Percentiles rank a stretch among this genome's conserved stretches.
Evolutionary conservation across 148 eudicot species (phyloP).

Genomic region (Gaultheria prostrata): DNA sequence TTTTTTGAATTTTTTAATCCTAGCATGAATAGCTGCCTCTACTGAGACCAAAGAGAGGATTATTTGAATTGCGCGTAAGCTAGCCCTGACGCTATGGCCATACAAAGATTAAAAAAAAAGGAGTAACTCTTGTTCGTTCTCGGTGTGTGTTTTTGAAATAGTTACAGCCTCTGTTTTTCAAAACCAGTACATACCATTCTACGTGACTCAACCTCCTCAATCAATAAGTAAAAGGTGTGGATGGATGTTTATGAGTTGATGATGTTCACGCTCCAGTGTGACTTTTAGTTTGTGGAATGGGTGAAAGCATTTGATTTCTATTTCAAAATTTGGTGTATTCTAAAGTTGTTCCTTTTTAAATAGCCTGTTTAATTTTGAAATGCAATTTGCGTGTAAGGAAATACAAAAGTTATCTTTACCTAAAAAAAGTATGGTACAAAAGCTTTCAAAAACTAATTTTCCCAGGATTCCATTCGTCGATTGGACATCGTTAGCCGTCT

Average conservation of each 20-base stretch:
- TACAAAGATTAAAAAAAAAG: too few relatives aligned
- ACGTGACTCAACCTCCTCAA: constrained; percentile 33
- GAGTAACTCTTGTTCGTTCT: too few relatives aligned
- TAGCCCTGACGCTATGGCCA: too few relatives aligned
- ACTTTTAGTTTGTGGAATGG: background rate
- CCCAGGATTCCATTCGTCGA: background rate
- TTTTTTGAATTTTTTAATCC: background rate
- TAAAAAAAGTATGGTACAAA: too few relatives aligned
- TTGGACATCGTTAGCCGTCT: background rate
- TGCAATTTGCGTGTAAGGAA: too few relatives aligned
- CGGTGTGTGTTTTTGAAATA: too few relatives aligned
- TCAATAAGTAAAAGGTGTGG: background rate
- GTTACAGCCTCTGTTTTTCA: background rate
- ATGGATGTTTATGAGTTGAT: background rate
- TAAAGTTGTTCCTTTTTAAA: background rate
- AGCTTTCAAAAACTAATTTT: too few relatives aligned
- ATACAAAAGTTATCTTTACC: background rate
- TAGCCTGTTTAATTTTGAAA: background rate
- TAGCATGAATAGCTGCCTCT: too few relatives aligned
- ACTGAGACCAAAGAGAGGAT: too few relatives aligned
- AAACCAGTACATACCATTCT: constrained; percentile 17
- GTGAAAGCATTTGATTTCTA: background rate
- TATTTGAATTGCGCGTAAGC: too few relatives aligned
- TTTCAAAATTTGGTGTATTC: background rate
- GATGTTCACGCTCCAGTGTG: background rate